A percentile compares a stretch with the other conserved stretches of the same genome.
phyloP scores from a whole-genome alignment of 345 rosid species.

The Acer campestre region DNA sequence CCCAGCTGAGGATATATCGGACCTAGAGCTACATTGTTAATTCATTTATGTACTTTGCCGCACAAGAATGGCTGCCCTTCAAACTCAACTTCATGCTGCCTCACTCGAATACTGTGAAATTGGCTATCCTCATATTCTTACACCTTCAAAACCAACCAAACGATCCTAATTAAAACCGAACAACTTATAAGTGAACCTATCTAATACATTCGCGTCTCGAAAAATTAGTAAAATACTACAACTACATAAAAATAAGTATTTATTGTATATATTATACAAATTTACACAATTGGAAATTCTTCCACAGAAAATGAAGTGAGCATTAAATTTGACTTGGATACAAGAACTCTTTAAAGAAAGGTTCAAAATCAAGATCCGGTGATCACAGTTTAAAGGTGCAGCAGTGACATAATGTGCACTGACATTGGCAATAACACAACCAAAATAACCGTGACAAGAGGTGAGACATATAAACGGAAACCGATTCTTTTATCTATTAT shows the following conservation, averaged over 20 bases:
- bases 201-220: too few relatives aligned
- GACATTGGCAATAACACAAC: neutral
- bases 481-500: neutral
- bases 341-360: neutral
- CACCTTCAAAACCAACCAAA: too few relatives aligned
- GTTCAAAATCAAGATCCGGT: neutral
- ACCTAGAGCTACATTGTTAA: neutral
- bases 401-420: neutral
- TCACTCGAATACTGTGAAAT: too few relatives aligned
- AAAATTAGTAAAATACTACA: too few relatives aligned
- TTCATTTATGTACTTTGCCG: neutral
- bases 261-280: neutral
- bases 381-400: too few relatives aligned
- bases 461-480: neutral
- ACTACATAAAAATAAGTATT: neutral
- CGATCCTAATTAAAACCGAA: too few relatives aligned
- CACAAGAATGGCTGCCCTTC: neutral
- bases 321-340: neutral
- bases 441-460: neutral
- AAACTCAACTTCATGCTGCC: too few relatives aligned
- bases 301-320: neutral
- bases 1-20: neutral
- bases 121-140: too few relatives aligned
- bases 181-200: too few relatives aligned
- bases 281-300: neutral